Base-by-base conservation (phyloP, 257 asterid genomes). In the Ballota nigra region DNA sequence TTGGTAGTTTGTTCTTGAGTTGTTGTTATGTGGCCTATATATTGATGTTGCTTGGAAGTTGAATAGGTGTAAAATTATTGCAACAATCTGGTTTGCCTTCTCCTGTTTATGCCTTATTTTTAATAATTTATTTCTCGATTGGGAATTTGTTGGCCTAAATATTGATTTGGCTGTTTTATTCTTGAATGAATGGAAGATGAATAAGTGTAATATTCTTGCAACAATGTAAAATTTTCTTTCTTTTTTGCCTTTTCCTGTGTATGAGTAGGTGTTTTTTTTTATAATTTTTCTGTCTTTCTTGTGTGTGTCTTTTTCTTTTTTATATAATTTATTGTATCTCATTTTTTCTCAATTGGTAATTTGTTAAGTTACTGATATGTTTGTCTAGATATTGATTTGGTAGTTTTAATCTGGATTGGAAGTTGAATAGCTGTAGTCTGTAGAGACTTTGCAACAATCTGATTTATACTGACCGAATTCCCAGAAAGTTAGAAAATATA, bases 341-440 rank as follows among this genome's bases (percentile, higher is more conserved):
- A 40, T 43, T 71, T 75, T 80, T 73, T 43, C 47, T 40, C 47
- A 41, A 16, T 70, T 60, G 20, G 60, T 9, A 28, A n/a, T 62
- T 68, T 24, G 26, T 59, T 4, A 47, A 0, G 2, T 5, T 6
- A 20, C 64, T 65, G 67, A 10, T 40, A 40, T 40, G 15, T 40
- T 40, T n/a, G 16, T n/a, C 49, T 41, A 11, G n/a, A 41, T 41
- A 41, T 11, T 41, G 49, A 41, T 41, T 41, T 41, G 49, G 49
- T 41, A 11, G 5, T 36, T 20, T 63, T 29, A 51, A 29, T 45
- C 43, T 66, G 41, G 74, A 26, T 59, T 70, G 36, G 66, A 34
- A 33, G 11, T 18, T 36, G n/a, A n/a, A n/a, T n/a, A n/a, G n/a
- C n/a, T n/a, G n/a, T n/a, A n/a, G n/a, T n/a, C n/a, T n/a, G n/a